phyloP scores from a whole-genome alignment of 352 stramenopile species.

The Globisporangium paddicum region DNA sequence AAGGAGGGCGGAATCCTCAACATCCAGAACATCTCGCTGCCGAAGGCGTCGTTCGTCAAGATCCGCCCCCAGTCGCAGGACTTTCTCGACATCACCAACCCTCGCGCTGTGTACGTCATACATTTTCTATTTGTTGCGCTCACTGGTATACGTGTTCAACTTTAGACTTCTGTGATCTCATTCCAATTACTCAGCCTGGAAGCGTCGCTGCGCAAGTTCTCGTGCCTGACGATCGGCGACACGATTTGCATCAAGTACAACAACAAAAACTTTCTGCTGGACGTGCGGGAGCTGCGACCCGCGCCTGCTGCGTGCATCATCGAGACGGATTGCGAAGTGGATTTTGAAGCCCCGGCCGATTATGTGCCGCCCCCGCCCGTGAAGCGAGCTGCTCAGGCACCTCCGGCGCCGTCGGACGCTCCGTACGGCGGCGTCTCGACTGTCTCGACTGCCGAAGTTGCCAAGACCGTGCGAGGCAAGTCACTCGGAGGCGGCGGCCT shows the following conservation, averaged over 20 bases:
- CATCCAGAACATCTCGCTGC: conserved; percentile 94
- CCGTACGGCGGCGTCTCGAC: conserved; percentile 56
- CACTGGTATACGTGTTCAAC: background rate
- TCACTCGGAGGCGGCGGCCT: conserved; percentile 41
- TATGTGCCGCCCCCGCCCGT: conserved; percentile 56
- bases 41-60: conserved; percentile 98
- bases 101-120: conserved; percentile 90
- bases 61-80: conserved; percentile 97
- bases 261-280: conserved; percentile 97
- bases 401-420: conserved; percentile 34
- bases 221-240: conserved; percentile 97
- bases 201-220: conserved; percentile 87
- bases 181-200: conserved; percentile 50
- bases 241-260: conserved; percentile 99
- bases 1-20: conserved; percentile 92
- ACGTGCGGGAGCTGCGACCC: conserved; percentile 96
- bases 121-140: background rate
- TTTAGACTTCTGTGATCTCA: background rate
- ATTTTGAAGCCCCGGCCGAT: conserved; percentile 96
- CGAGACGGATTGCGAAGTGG: conserved; percentile 99
- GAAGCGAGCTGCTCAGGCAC: conserved; percentile 16
- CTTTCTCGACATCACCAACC: conserved; percentile 99
- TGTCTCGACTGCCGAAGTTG: background rate
- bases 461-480: conserved; percentile 7
- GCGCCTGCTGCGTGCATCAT: conserved; percentile 97